Percentiles rank a stretch among this genome's conserved stretches.
Conservation (phyloP, 2,329 filamentous ascomycete species). For the Alternaria ethzedia region DNA sequence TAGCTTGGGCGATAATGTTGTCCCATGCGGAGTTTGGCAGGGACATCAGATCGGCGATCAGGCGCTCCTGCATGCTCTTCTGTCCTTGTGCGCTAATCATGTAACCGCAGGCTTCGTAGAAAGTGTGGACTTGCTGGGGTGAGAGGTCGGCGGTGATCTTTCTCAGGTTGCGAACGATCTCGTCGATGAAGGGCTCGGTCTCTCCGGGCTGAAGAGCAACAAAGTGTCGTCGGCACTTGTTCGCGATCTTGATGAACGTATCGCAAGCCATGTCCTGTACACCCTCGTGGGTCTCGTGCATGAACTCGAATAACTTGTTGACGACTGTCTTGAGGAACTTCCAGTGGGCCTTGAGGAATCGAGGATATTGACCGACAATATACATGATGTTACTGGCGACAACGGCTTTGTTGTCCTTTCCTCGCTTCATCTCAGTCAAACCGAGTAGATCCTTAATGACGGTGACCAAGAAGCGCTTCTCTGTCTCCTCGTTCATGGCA, state of each 20-base stretch:
- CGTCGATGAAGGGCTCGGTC: conserved; percentile 95
- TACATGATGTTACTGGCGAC: conserved; percentile 99
- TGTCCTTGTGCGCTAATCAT: conserved; percentile 99
- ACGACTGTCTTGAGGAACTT: conserved; percentile 99
- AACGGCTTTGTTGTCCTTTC: conserved; percentile 99
- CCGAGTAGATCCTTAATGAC: conserved; percentile 98
- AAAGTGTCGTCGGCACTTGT: conserved; percentile 97
- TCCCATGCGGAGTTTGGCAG: conserved; percentile 96
- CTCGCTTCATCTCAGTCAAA: conserved; percentile 97
- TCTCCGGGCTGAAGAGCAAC: conserved; percentile 95
- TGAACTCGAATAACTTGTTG: conserved; percentile 99
- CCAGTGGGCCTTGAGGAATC: conserved; percentile 98
- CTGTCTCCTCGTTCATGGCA: conserved; percentile 99
- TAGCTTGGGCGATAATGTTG: conserved; percentile 87
- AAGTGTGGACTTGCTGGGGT: conserved; percentile 97
- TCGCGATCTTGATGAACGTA: conserved; percentile 99
- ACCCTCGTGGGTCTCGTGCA: conserved; percentile 99
- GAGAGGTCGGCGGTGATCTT: conserved; percentile 96
- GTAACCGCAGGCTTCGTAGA: conserved; percentile 98
- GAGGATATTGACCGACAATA: conserved; percentile 97
- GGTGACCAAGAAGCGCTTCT: conserved; percentile 97
- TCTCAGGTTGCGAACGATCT: conserved; percentile 93
- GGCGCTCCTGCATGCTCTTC: conserved; percentile 88
- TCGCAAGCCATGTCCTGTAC: conserved; percentile 99
- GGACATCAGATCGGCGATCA: conserved; percentile 90